Percentiles rank a stretch among this genome's conserved stretches.
Evolutionary conservation across 2,329 filamentous ascomycete genomes (phyloP).

Genomic region (Apiospora marii): DNA sequence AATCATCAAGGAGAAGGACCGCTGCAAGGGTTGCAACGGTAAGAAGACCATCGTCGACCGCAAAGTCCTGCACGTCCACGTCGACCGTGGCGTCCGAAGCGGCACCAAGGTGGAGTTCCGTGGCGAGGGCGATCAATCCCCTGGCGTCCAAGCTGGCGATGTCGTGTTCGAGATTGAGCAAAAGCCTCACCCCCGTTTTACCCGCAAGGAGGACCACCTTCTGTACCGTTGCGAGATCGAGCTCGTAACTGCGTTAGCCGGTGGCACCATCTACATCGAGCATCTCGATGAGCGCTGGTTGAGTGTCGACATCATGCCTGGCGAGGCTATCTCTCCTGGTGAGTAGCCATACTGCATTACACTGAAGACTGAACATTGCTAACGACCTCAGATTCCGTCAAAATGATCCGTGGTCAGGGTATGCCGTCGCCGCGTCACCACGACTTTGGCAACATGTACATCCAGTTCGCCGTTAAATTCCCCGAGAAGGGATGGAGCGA

Average conservation of each 20-base stretch:
- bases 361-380: constrained; percentile 28
- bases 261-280: constrained; percentile 90
- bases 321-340: constrained; percentile 94
- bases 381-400: constrained; percentile 74
- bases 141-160: constrained; percentile 91
- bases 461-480: constrained; percentile 98
- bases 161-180: constrained; percentile 99
- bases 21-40: constrained; percentile 93
- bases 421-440: constrained; percentile 98
- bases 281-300: constrained; percentile 98
- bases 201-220: constrained; percentile 93
- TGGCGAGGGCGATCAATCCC: constrained; percentile 95
- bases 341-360: constrained; percentile 49
- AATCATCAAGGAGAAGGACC: constrained; percentile 95
- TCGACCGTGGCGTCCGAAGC: constrained; percentile 91
- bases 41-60: constrained; percentile 99
- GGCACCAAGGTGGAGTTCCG: constrained; percentile 98
- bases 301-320: constrained; percentile 89
- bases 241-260: constrained; percentile 90
- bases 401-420: constrained; percentile 94
- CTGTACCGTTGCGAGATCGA: constrained; percentile 97
- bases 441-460: constrained; percentile 94
- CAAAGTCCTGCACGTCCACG: constrained; percentile 97
- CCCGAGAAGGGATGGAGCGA: constrained; percentile 78
- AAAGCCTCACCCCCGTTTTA: constrained; percentile 96